Evolutionary conservation across 352 stramenopile genomes (phyloP), one percentile per base, ranked within the genome.

Genomic region (Pythium folliculosum): DNA sequence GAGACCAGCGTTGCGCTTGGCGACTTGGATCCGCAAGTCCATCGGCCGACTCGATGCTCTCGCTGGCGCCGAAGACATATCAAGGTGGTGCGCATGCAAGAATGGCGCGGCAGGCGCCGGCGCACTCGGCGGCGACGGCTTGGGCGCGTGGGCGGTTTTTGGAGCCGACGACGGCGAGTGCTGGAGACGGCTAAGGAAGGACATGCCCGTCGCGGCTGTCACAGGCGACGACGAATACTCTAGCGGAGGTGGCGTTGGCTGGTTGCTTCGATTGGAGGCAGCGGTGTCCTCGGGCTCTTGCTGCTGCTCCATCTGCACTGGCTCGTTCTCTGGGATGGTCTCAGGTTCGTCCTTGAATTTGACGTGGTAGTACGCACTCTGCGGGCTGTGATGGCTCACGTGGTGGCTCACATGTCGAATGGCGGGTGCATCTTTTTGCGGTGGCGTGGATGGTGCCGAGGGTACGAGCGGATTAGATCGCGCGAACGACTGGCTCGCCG

Each of bases 11-110:
- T 91, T 93, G 49, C 90, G 91, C 63, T 92, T 94, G 16, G 84
- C 88, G 16, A 92, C 76, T 72, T 88, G 82, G 43, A 94, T 90
- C 23, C 86, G 82, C 48, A 94, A 69, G 61, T 90, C 54, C 69
- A 71, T 88, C 72, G 22, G 51, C 16, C 30, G 62, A n/a, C 63
- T 49, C 14, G 14, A 38, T 0, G 16, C 32, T 45, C 44, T 37
- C 49, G 40, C 47, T 14, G 55, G 55, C 23, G 56, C 56, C 12
- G 25, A 43, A 5, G 58, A 38, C 16, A 45, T 13, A 4, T 64
- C 35, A 14, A 48, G 38, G 16, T 38, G 27, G 35, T 64, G 45
- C 27, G 25, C 22, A 6, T 64, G 58, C 14, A 35, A 30, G 27
- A 67, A 56, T 5, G 61, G 51, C 16, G 47, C 44, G 17, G 50